Base-by-base conservation (phyloP, 768 basidiomycete genomes). In the Rhizopogon vesiculosus region DNA sequence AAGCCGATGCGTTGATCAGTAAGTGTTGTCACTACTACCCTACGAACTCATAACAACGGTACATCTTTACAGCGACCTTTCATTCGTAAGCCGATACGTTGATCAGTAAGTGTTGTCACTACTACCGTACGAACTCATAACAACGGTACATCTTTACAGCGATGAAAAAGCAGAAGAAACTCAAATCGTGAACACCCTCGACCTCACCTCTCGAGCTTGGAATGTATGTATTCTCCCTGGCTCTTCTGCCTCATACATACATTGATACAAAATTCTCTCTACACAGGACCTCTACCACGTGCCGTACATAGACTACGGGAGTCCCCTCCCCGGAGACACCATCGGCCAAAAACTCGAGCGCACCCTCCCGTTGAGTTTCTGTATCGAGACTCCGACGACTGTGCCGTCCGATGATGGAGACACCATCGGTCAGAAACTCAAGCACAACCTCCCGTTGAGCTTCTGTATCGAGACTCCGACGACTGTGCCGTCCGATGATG, bases 261-360 rank as follows among this genome's bases (percentile, higher is more conserved):
- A 22, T 2, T 22, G 22, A 22, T 2, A 22, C 22, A 22, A 22
- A 22, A 22, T 22, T 22, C 22, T 22, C 22, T 3, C 51, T 41
- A 19, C 6, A 41, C 40, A 80, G 75, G 63, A 70, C 18, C 78
- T 79, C 10, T 86, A 79, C 63, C 68, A 69, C 4, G 65, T 82
- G 4, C 75, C 76, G 5, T 87, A 86, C 66, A 79, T 74, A 5
- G 72, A 80, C 59, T 86, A 85, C 54, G 83, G 83, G 0, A 85
- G 84, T 59, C 78, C 81, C 2, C 69, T 75, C 5, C 77, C 80
- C 0, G 79, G 74, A 16, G 73, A 76, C 29, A 78, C 73, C 7
- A 70, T 83, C 16, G 76, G 75, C 2, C 73, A 79, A 59, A 70
- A 69, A n/a, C 66, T 83, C 38, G 62, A 69, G 5, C 71, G 72